Evolutionary conservation across 768 basidiomycete species (phyloP), one percentile per base, ranked within the genome.

Genomic region (Tulasnella sp.): DNA sequence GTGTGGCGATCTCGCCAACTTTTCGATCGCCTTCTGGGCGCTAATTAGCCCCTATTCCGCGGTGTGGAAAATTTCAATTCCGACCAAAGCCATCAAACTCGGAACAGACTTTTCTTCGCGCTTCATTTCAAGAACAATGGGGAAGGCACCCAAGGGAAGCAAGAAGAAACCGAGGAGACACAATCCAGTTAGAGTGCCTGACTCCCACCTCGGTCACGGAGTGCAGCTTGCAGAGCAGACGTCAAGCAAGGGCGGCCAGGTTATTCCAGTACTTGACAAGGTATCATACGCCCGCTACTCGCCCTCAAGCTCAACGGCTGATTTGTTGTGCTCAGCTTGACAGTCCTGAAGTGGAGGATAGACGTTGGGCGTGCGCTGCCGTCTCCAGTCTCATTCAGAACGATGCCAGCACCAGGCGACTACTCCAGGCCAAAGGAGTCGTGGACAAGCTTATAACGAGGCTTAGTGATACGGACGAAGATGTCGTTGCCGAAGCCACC

Each of bases 351-450:
- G 87, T 88, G 10, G 85, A 88, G 1, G 96, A 98, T 80, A 90
- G 96, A 75, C 94, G 94, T 83, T 98, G 95, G 96, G 95, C 96
- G 4, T 97, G 96, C 83, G 95, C 96, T 32, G 95, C 96, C 0
- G 92, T 97, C n/a, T 95, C 94, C 15, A 97, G 94, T 83, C 86
- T 98, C 72, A 97, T 97, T 80, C 93, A 96, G 83, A 97, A 97
- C 81, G 96, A 98, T 83, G 92, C 96, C 26, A 94, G 94, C 9
- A 98, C 96, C 18, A 87, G 96, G 79, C 86, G 96, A 80, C 85
- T 98, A 81, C 87, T 98, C 26, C 96, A 97, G 82, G 93, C 93
- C 39, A 95, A 93, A 85, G 95, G 96, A 83, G 88, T 97, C 46
- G 93, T 98, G 46, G 94, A 93, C 6, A 89, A 89, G 40, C 85